Base-by-base conservation (phyloP, 768 basidiomycete species). In the Dendrothele bispora region DNA sequence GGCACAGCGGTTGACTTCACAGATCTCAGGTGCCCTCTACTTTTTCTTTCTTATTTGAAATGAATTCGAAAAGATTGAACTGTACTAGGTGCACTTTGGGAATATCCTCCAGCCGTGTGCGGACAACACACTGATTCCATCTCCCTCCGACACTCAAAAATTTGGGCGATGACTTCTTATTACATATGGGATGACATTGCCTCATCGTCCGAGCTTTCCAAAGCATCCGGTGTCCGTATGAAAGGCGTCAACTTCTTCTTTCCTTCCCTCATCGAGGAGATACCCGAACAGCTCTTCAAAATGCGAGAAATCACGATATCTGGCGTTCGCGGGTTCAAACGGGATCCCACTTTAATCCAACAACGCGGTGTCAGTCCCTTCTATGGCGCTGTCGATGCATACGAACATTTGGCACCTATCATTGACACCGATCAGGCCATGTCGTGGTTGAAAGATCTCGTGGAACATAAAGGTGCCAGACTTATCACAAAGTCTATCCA, bases 101-200 rank as follows among this genome's bases (percentile, higher is more conserved):
- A 71, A 47, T 69, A 61, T 51, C 68, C 68, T 1, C 68, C 69
- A 15, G 69, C 69, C 3, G 69, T 71, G n/a, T 70, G 69, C 50
- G 69, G 69, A 34, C 56, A 63, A 30, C 68, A 71, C 53, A 66
- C 66, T 5, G 66, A 69, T 55, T 46, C 55, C n/a, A 60, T 62
- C 41, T 71, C 67, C 8, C 56, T 70, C 10, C 52, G 48, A 11
- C 61, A 64, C 38, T 66, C 69, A 10, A 67, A 68, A 36, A 37
- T 55, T 17, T 71, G 68, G 69, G 64, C 62, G 52, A 62, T 69
- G 65, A 62, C 60, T 11, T 60, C 65, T 7, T 71, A 71, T 55
- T 64, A 63, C 39, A 55, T 60, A 22, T 63, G 64, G 44, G 61
- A 64, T 43, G 54, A 38, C 26, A 27, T 47, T 12, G 26, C 29